Conservation (phyloP, 2,329 filamentous ascomycete genomes). For the Dothideomycetes sp. region DNA sequence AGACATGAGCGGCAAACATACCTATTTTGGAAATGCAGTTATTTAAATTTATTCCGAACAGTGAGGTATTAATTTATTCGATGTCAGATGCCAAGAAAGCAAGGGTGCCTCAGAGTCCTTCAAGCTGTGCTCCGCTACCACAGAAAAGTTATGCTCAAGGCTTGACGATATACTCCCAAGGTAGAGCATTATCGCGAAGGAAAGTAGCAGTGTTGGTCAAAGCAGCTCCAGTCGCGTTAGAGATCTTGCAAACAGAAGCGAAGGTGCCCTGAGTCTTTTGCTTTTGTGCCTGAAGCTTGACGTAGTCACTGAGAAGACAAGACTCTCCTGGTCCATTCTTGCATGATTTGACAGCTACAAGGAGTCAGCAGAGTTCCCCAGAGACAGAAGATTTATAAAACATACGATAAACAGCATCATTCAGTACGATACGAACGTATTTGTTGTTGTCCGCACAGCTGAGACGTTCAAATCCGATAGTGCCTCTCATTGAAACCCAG, state of each 20-base stretch:
- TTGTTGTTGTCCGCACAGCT: conserved; percentile 39
- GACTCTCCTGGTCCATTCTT: conserved; percentile 36
- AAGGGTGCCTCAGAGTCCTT: no score
- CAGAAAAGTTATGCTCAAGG: neutral
- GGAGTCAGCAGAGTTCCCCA: conserved; percentile 16
- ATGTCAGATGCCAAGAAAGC: no score
- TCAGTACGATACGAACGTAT: conserved; percentile 50
- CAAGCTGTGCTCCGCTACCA: no score
- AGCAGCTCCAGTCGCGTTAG: neutral
- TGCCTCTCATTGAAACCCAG: conserved; percentile 55
- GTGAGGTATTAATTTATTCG: no score
- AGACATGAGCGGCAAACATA: no score
- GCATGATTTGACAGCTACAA: conserved; percentile 46
- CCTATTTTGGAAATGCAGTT: no score
- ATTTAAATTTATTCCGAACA: no score
- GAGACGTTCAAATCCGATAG: conserved; percentile 55
- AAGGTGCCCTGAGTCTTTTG: conserved; percentile 38
- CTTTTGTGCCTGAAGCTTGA: conserved; percentile 29
- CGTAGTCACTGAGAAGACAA: conserved; percentile 38
- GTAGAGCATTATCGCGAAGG: conserved; percentile 8
- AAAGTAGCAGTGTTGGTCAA: conserved; percentile 10
- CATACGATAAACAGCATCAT: conserved; percentile 51
- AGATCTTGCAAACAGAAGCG: conserved; percentile 34
- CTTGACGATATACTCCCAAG: conserved; percentile 11
- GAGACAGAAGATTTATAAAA: conserved; percentile 31